These are phyloP conservation scores for Meyerozyma elateridarum DNA, from an alignment of 1,139 yeast species.

Conservation along the genomic window DNA sequence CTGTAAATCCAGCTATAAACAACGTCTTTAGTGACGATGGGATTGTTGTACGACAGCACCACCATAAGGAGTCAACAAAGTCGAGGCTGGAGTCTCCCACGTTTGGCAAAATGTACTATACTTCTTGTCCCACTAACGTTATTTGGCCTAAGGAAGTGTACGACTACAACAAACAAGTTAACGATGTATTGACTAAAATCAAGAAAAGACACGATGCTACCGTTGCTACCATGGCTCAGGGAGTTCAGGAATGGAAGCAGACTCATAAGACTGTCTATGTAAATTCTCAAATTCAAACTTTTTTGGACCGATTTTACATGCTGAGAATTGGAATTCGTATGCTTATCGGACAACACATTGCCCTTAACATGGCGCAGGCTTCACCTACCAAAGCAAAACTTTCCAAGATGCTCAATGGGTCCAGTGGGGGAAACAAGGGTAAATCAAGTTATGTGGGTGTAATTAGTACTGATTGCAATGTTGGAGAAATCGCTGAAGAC, in stretches of 20 bases:
- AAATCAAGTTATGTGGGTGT: conserved; percentile 71
- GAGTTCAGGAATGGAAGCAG: conserved; percentile 84
- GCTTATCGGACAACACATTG: conserved; percentile 87
- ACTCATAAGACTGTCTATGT: conserved; percentile 45
- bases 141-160: conserved; percentile 74
- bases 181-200: conserved; percentile 62
- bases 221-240: conserved; percentile 89
- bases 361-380: conserved; percentile 64
- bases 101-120: conserved; percentile 54
- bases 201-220: conserved; percentile 89
- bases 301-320: conserved; percentile 80
- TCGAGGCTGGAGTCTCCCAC: conserved; percentile 31
- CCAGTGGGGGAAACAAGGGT: conserved; percentile 13
- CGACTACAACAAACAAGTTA: conserved; percentile 65
- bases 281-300: conserved; percentile 67
- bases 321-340: conserved; percentile 83
- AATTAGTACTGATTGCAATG: conserved; percentile 75
- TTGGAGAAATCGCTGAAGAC: conserved; percentile 73
- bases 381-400: conserved; percentile 41
- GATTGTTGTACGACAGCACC: conserved; percentile 34
- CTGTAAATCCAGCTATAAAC: conserved; percentile 37
- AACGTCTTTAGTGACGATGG: conserved; percentile 53
- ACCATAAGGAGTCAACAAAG: conserved; percentile 7
- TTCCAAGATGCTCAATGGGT: conserved; percentile 31
- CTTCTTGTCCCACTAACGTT: conserved; percentile 47